Conservation (phyloP, 116 monocot genomes). For the Phalaenopsis hybrid region DNA sequence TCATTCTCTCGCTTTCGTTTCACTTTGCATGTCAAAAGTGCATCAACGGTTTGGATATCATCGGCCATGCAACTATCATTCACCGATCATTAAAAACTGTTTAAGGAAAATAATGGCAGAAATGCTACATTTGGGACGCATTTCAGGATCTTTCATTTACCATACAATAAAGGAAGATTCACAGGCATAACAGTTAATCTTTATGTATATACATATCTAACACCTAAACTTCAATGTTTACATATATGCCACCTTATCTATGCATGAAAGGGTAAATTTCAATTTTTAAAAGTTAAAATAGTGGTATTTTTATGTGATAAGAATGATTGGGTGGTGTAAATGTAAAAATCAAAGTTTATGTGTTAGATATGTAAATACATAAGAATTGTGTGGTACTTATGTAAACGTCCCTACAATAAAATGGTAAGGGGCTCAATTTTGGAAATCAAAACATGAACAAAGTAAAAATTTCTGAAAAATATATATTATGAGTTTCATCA, state of each 20-base stretch:
- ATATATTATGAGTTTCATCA: background rate
- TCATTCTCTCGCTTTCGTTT: slow-evolving; percentile 62
- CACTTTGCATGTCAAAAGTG: slow-evolving; percentile 61
- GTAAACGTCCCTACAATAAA: background rate
- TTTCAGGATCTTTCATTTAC: slow-evolving; percentile 1
- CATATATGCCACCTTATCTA: too few relatives aligned
- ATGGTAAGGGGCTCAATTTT: background rate
- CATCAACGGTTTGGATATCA: slow-evolving; percentile 74
- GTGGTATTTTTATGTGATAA: too few relatives aligned
- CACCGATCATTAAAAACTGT: background rate
- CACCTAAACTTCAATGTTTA: too few relatives aligned
- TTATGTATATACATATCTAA: too few relatives aligned
- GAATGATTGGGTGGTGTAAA: too few relatives aligned
- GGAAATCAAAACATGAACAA: background rate
- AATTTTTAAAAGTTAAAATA: too few relatives aligned
- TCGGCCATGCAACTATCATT: slow-evolving; percentile 64
- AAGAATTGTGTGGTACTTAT: too few relatives aligned
- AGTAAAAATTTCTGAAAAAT: background rate
- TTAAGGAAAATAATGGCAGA: background rate
- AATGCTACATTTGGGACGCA: background rate
- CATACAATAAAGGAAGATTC: background rate
- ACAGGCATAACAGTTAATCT: too few relatives aligned
- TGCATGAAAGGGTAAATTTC: too few relatives aligned
- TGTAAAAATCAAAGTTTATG: too few relatives aligned
- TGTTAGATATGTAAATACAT: too few relatives aligned